phyloP scores from a whole-genome alignment of 164 flowering plant genomes.

The Malania oleifera region DNA sequence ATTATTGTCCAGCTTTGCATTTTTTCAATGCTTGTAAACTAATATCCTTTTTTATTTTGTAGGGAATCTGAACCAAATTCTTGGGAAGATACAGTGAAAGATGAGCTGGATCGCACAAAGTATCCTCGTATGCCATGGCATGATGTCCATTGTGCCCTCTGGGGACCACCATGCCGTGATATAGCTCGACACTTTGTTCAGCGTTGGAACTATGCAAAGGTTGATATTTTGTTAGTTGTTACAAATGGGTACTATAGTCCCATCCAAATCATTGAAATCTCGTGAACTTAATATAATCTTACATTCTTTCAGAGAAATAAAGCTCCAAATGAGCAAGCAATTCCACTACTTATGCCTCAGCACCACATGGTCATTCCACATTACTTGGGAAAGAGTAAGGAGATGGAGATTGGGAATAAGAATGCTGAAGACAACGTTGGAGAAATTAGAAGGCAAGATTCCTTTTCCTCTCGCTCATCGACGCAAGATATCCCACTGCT shows the following conservation, averaged over 20 bases:
- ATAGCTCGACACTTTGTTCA: conserved; percentile 97
- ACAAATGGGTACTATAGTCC: too few relatives aligned
- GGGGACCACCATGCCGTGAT: conserved; percentile 99
- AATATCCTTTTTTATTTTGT: conserved; percentile 1
- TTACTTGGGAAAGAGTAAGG: conserved; percentile 64
- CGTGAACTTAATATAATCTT: conserved; percentile 1
- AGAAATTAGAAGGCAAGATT: conserved; percentile 45
- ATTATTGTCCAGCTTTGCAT: neutral
- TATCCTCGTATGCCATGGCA: conserved; percentile 99
- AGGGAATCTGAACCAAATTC: conserved; percentile 99
- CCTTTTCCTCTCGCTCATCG: conserved; percentile 65
- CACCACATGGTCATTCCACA: conserved; percentile 99
- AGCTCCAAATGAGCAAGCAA: conserved; percentile 90
- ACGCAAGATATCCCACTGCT: conserved; percentile 84
- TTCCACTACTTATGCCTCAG: conserved; percentile 96
- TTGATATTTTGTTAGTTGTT: conserved; percentile 12
- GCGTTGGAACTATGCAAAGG: conserved; percentile 99
- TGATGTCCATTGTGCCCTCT: conserved; percentile 98
- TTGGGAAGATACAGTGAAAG: conserved; percentile 96
- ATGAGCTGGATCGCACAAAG: conserved; percentile 80
- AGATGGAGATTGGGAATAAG: conserved; percentile 34
- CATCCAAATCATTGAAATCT: neutral
- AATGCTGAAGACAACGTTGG: conserved; percentile 26
- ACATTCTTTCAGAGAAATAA: conserved; percentile 73
- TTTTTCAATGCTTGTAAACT: too few relatives aligned